Evolutionary conservation across 768 basidiomycete species (phyloP), one percentile per base, ranked within the genome.

Genomic region (Naganishia kalamii): DNA sequence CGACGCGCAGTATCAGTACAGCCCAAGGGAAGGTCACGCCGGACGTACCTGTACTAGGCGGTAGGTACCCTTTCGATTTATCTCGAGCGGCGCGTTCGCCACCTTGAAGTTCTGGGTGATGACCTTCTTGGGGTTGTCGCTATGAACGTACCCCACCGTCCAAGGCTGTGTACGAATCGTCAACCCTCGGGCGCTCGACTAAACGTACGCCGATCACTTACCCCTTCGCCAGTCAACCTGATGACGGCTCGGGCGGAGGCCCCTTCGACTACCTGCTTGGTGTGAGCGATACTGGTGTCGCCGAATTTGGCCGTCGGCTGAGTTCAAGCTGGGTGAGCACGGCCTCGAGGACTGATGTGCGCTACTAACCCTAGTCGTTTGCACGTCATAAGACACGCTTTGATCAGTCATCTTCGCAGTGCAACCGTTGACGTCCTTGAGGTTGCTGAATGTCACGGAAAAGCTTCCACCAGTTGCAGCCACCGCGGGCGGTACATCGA

Each of bases 381-480:
- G 84, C 23, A 99, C 92, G 70, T 89, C 90, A 54, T 94, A 90
- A 7, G 85, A 83, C 35, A 94, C 78, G 2, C 88, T 88, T n/a
- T 87, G 85, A 0, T 86, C 86, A 8, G 85, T 83, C 17, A 97
- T 79, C 8, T 85, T 73, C 27, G 89, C 84, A 71, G 86, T 87
- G 79, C 96, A 97, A 30, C 88, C 88, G 72, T 90, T 90, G 4
- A 85, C 85, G 79, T 98, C 96, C 74, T 88, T 87, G 29, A 98
- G 85, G 70, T 85, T 89, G 61, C 89, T 87, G 87, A 78, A 49
- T 7, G 67, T 62, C 1, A 79, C 64, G 0, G 71, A 66, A 17
- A 75, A 68, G 30, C 67, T 70, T 21, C 69, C 73, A 12, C 70
- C 71, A n/a, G 57, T 65, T 17, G 65, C 62, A 8, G 40, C 43